Base-by-base conservation (phyloP, 1,284 basidiomycete genomes). In the Ceraceosorus guamensis region DNA sequence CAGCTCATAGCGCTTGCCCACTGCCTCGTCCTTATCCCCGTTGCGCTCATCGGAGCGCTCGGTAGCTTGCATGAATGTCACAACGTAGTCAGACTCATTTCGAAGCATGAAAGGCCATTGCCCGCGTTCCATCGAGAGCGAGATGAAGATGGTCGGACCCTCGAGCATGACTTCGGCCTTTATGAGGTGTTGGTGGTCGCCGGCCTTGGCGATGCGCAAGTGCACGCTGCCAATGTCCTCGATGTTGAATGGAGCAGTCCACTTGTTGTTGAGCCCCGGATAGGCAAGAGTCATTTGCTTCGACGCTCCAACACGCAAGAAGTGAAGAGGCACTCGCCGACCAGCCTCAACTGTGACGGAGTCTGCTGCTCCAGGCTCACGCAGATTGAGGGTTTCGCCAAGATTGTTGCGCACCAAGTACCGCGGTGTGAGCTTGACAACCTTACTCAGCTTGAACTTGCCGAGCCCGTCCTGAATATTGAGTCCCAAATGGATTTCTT, bases 381-480 rank as follows among this genome's bases (percentile, higher is more conserved):
- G 84, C 77, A 93, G 85, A 48, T 84, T 84, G 46, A 99, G 81
- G 0, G 85, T 68, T 55, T 84, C 83, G 4, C 79, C 70, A 37
- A 91, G 82, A 62, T 84, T 82, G 78, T 97, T 99, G 77, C 87
- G 87, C 70, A 98, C 79, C 61, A 97, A 79, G 80, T 93, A 98
- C 32, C 93, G 84, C 11, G 95, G 95, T 5, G 87, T 82, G 43
- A 98, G 79, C 1, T 89, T 95, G 70, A 98, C 86, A 62, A 97
- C 88, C 79, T 97, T 97, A 32, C 87, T 87, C 48, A 98, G 80
- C 76, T 97, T 96, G 79, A 97, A 98, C 81, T 82, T 75, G 45
- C 95, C 95, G 31, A 87, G 79, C 4, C 93, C 93, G 76, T 96
- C 92, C 18, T 84, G 83, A 82, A 95, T 96, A 4, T 91, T 93